Evolutionary conservation across 305 asterid species (phyloP).

Genomic region (Solanum hybrid): DNA sequence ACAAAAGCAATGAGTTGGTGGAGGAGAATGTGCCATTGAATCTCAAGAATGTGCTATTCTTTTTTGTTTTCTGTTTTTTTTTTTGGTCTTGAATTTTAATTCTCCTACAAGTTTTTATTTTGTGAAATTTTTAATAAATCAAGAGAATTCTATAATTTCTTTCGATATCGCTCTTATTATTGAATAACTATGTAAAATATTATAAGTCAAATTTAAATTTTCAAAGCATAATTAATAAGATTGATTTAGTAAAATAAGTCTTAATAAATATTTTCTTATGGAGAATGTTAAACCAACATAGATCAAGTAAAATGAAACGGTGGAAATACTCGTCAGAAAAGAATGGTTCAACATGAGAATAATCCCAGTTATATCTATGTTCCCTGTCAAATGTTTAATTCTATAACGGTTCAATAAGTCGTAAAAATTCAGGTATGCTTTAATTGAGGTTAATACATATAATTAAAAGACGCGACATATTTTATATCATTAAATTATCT

Average conservation of each 20-base stretch:
- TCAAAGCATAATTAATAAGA: background rate
- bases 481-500: background rate
- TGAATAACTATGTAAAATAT: background rate
- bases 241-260: background rate
- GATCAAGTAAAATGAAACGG: background rate
- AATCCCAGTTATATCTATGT: background rate
- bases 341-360: background rate
- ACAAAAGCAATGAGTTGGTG: background rate
- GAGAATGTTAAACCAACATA: fast-evolving
- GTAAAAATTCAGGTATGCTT: too few species aligned
- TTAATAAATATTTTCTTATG: background rate
- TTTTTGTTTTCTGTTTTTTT: background rate
- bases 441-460: too few species aligned
- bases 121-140: background rate
- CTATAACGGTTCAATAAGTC: background rate
- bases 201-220: background rate
- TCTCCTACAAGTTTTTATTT: background rate
- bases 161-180: background rate
- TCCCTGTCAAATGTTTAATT: background rate
- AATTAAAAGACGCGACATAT: background rate
- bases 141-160: background rate
- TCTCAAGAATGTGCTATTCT: background rate
- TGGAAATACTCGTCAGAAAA: too few species aligned
- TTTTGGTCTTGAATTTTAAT: background rate
- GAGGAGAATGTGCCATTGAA: background rate